Base-by-base conservation (phyloP, 768 basidiomycete genomes). In the Agaricus blazei region DNA sequence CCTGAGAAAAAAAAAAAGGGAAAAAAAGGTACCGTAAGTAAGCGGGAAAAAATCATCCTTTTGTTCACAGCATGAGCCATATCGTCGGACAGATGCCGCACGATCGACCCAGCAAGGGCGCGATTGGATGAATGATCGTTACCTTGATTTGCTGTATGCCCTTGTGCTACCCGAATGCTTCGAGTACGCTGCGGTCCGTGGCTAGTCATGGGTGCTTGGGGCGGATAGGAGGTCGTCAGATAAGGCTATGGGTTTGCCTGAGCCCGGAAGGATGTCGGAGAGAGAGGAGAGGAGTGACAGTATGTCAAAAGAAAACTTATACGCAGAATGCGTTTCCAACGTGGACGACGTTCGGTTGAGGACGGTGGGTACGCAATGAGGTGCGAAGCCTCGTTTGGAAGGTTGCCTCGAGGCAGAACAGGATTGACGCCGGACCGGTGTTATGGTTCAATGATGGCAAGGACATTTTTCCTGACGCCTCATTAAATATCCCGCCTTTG, bases 131-230 rank as follows among this genome's bases (percentile, higher is more conserved):
- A 58, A 63, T 61, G 56, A 52, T 60, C 71, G 76, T 64, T 60
- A 82, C 83, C 77, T 72, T 77, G 79, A 50, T 72, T 74, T 38
- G 67, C 49, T 56, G 75, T 71, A 62, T 77, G 78, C 52, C 75
- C 69, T 63, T 75, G 80, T 9, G 47, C 29, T 31, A 24, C 51
- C 41, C 58, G 56, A 11, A 76, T 60, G 66, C 80, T 82, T 63
- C 83, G 76, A 60, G 73, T 68, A 67, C 83, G 81, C 65, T 84
- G 80, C 14, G 81, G 80, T 27, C 82, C 82, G 62, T 80, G 78
- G 63, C 72, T 80, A 34, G 84, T 75, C 84, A 87, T 85, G 52
- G 31, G 19, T 62, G 53, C 11, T 31, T 37, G n/a, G 29, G 15
- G 29, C 28, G 12, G 48, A 9, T n/a, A 50, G 36, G 42, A 15